Evolutionary conservation across 129 eudicot species (phyloP), one percentile per base, ranked within the genome.

Genomic region (Glebionis coronaria): DNA sequence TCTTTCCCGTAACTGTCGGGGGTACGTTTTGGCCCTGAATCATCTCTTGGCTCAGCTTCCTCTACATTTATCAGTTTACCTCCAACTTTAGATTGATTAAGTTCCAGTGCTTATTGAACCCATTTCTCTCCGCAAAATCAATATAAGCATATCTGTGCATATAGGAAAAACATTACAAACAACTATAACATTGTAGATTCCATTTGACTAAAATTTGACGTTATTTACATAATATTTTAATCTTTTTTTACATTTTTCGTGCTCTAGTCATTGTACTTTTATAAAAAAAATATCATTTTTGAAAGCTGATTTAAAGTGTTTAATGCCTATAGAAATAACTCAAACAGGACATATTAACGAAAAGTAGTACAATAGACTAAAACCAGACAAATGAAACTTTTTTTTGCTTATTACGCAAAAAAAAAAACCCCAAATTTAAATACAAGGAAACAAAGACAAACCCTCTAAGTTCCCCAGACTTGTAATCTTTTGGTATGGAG

Each of bases 61-160:
- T 84, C 80, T 12, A 89, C 95, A 8, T 44, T 47, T 64, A 93
- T 65, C 3, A 20, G 1, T 42, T 63, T 38, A 10, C 76, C 92
- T 21, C 73, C 86, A 14, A 89, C 35, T 0, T 84, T 83, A 60
- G 90, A 78, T 12, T 84, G 83, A 57, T 65, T 61, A 20, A 83
- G 80, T 47, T 78, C 88, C 67, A 91, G 63, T 29, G 96, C 96
- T 88, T 75, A 61, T 65, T 87, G 50, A 89, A 56, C 3, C 73
- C 81, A 45, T 67, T 68, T n/a, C 61, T 45, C 50, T 87, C 90
- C 0, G 71, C 15, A 28, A 89, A 93, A 65, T 86, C 93, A 7
- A 93, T 59, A 73, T 82, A 93, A 4, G 99, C 97, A 46, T 86
- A 73, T 76, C 99, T 89, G 86, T 58, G 67, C n/a, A 20, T 5